A percentile compares a stretch with the other conserved stretches of the same genome.
phyloP scores from a whole-genome alignment of 805 yeast species.

The Zygoascus biomembranicola region DNA sequence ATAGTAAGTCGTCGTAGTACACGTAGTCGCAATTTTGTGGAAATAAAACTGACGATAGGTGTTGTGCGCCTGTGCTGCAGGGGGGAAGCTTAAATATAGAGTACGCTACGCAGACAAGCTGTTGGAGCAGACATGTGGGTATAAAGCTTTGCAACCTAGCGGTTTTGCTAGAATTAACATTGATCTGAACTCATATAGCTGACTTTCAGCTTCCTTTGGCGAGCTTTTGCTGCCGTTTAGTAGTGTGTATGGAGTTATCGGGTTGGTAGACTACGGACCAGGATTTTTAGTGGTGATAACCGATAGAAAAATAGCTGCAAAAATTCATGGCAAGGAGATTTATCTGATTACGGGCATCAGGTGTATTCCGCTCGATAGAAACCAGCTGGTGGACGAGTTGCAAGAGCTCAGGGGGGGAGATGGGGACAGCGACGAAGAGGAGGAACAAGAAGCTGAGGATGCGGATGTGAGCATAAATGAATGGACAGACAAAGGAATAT shows the following conservation, averaged over 20 bases:
- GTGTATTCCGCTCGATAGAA: constrained; percentile 15
- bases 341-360: constrained; percentile 10
- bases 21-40: background rate
- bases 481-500: background rate
- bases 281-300: constrained; percentile 17
- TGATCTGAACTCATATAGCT: background rate
- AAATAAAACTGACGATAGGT: background rate
- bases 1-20: background rate
- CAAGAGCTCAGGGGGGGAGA: background rate
- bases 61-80: background rate
- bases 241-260: constrained; percentile 12
- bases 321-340: constrained; percentile 8
- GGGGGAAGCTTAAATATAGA: constrained; percentile 2
- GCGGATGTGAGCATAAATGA: background rate
- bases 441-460: background rate
- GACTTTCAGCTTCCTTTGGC: background rate
- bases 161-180: background rate
- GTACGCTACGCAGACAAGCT: constrained; percentile 4
- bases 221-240: background rate
- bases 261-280: constrained; percentile 12
- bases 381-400: background rate
- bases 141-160: background rate
- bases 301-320: constrained; percentile 9
- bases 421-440: background rate
- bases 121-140: constrained; percentile 3